Base-by-base conservation (phyloP, 805 yeast species). In the Nakazawaea laoshanensis region DNA sequence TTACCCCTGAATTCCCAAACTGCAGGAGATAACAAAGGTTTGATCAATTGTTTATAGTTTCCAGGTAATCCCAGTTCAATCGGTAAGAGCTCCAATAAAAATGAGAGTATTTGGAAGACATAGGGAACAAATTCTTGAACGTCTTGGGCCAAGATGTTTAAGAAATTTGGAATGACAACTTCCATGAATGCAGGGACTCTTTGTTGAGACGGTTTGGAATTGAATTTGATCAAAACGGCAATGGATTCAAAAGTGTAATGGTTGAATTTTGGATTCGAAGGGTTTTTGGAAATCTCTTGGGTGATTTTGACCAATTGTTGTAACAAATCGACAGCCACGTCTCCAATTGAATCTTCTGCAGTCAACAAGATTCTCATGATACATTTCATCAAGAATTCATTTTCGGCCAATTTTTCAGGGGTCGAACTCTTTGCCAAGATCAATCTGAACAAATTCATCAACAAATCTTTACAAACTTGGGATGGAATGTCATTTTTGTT, bases 1-100 rank as follows among this genome's bases (percentile, higher is more conserved):
- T 89, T 92, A 11, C 97, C 98, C 42, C 77, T 69, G 40, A 72
- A 74, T 53, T 92, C 97, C 98, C 98, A 92, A 23, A 88, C 78
- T 5, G 75, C 54, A n/a, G 97, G 96, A 1, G 95, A 73, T 45
- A 92, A 63, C 28, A 92, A 60, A 1, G 98, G 97, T 42, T 76
- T 76, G 14, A 86, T 66, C 30, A 92, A 63, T 36, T 70, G 76
- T 36, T 65, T 70, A 48, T 74, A 84, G 19, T 75, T 62, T 1
- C 59, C 67, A 1, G 96, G 92, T 16, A 92, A 61, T 2, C 67
- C 61, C 1, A 57, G 45, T 2, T 53, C 41, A 4, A 39, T 44
- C 4, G 83, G 82, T 26, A 69, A 65, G 14, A 62, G 60, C 43
- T 83, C 94, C 28, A 92, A 63, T 42, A 84, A 55, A 50, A 61